Evolutionary conservation across 805 yeast species (phyloP).

Genomic region (Yamadazyma tumulicola): DNA sequence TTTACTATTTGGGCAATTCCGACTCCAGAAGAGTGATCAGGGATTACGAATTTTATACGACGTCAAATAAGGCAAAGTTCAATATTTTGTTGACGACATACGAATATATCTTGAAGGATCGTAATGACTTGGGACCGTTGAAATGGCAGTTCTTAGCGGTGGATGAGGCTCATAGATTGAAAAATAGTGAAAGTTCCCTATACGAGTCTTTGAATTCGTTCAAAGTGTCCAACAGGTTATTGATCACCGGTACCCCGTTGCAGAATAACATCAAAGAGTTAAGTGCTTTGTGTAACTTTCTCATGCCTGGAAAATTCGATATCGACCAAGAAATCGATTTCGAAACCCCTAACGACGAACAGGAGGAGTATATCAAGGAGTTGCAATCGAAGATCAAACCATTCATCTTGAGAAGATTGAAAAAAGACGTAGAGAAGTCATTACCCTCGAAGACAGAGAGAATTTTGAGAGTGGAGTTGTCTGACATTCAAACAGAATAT

Average conservation of each 20-base stretch:
- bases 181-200: constrained; percentile 88
- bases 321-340: constrained; percentile 96
- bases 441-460: constrained; percentile 95
- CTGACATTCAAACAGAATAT: constrained; percentile 93
- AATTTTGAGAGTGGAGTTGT: constrained; percentile 88
- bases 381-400: constrained; percentile 86
- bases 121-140: constrained; percentile 71
- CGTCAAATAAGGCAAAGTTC: constrained; percentile 68
- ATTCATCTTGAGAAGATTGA: constrained; percentile 85
- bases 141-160: constrained; percentile 97
- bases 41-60: constrained; percentile 76
- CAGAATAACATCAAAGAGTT: constrained; percentile 94
- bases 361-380: constrained; percentile 83
- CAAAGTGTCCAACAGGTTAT: constrained; percentile 75
- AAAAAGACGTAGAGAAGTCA: constrained; percentile 96
- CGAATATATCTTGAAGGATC: constrained; percentile 91
- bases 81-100: constrained; percentile 92
- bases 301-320: constrained; percentile 90
- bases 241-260: constrained; percentile 97
- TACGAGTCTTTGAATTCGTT: constrained; percentile 85
- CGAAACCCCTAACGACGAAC: constrained; percentile 81
- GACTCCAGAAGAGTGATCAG: constrained; percentile 78
- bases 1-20: constrained; percentile 90
- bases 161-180: constrained; percentile 96
- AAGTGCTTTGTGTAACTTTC: constrained; percentile 89